Evolutionary conservation across 768 basidiomycete species (phyloP).

Genomic region (Hygrocybe punicea): DNA sequence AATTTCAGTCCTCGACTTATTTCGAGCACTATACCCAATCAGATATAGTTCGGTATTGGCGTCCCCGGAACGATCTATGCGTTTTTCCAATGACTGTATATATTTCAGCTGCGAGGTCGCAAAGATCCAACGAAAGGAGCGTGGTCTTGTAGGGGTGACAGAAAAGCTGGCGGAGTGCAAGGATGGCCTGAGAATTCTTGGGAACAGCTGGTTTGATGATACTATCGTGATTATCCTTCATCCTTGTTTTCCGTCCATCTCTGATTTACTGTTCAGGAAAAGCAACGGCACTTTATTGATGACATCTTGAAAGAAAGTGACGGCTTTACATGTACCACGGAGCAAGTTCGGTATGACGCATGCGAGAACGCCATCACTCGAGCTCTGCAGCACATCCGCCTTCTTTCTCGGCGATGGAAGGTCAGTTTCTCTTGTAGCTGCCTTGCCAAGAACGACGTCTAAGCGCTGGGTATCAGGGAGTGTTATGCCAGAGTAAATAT

Average conservation of each 20-base stretch:
- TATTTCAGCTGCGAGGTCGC: conserved; percentile 59
- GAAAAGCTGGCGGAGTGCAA: conserved; percentile 49
- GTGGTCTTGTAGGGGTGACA: conserved; percentile 12
- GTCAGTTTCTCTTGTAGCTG: conserved; percentile 38
- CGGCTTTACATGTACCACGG: conserved; percentile 65
- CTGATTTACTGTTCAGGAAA: conserved; percentile 37
- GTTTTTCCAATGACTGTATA: conserved; percentile 77
- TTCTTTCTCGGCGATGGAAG: conserved; percentile 66
- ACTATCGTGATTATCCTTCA: conserved; percentile 52
- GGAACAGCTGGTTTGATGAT: conserved; percentile 69
- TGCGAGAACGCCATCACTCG: conserved; percentile 68
- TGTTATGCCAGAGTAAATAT: conserved; percentile 70
- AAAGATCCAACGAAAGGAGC: conserved; percentile 34
- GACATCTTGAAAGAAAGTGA: conserved; percentile 50
- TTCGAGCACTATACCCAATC: conserved; percentile 74
- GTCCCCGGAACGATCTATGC: conserved; percentile 57
- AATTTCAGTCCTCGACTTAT: conserved; percentile 69
- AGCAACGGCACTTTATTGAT: conserved; percentile 44
- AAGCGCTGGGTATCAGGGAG: conserved; percentile 41
- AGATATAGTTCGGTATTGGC: conserved; percentile 47
- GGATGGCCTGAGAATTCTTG: conserved; percentile 49
- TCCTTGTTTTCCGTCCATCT: conserved; percentile 6
- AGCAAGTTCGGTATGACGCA: conserved; percentile 72
- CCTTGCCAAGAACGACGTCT: not conserved
- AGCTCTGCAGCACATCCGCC: conserved; percentile 60